These are phyloP conservation scores for Eruca vesicaria DNA, from an alignment of 441 rosid genomes.

Conservation along the genomic window DNA sequence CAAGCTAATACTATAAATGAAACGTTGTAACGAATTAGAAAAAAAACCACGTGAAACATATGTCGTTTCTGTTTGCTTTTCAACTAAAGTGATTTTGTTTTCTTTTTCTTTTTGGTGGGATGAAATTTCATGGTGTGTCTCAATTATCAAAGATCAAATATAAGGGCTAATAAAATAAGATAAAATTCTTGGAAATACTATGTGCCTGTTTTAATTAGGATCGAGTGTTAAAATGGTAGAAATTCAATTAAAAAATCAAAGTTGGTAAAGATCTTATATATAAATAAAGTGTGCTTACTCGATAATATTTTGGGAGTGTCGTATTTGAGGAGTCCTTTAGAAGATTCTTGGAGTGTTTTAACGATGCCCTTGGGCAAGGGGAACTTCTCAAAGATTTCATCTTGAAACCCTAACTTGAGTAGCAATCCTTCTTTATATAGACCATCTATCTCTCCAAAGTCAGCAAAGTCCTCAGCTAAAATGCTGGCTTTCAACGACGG, in stretches of 20 bases:
- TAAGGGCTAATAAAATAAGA: too few relatives aligned
- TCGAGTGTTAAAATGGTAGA: too few relatives aligned
- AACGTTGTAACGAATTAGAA: background rate
- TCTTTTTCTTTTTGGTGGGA: background rate
- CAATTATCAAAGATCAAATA: background rate
- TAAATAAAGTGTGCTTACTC: slow-evolving; percentile 48
- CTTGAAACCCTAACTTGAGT: slow-evolving; percentile 74
- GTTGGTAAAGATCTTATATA: background rate
- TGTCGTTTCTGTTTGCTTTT: background rate
- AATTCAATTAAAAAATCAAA: background rate
- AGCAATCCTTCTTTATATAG: slow-evolving; percentile 89
- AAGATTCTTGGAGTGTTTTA: slow-evolving; percentile 53
- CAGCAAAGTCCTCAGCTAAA: slow-evolving; percentile 57
- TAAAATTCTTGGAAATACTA: too few relatives aligned
- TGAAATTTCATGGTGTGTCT: background rate
- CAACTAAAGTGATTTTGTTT: background rate
- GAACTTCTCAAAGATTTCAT: slow-evolving; percentile 66
- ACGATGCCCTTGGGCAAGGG: slow-evolving; percentile 66
- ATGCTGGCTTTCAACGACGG: slow-evolving; percentile 77
- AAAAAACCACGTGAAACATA: background rate
- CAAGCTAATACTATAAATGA: background rate
- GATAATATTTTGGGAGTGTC: slow-evolving; percentile 79
- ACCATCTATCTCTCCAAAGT: slow-evolving; percentile 70
- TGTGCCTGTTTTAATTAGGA: too few relatives aligned
- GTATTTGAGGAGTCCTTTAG: slow-evolving; percentile 75